phyloP scores from a whole-genome alignment of 768 basidiomycete species.

The Collybia nuda region DNA sequence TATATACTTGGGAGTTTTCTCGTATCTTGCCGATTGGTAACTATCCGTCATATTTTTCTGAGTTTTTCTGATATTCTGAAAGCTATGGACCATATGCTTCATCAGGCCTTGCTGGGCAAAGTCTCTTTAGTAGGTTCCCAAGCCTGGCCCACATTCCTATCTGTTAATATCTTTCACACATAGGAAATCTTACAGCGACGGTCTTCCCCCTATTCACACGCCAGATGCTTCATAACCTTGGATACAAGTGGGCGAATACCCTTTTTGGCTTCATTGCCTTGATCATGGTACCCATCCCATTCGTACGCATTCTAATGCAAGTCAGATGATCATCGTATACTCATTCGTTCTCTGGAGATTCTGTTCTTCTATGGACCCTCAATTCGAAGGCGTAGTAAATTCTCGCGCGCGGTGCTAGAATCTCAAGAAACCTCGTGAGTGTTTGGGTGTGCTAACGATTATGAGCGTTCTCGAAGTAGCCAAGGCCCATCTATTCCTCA shows the following conservation, averaged over 20 bases:
- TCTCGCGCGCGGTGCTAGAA: constrained; percentile 34
- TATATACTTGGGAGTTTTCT: constrained; percentile 59
- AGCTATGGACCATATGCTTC: constrained; percentile 65
- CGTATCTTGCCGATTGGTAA: constrained; percentile 66
- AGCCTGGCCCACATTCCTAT: neutral
- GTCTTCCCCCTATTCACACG: constrained; percentile 65
- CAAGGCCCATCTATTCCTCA: neutral
- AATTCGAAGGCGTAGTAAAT: constrained; percentile 38
- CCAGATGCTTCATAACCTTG: constrained; percentile 55
- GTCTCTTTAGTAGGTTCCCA: constrained; percentile 25
- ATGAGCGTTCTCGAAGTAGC: too few relatives aligned
- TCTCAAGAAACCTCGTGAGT: neutral
- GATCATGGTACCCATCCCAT: constrained; percentile 60
- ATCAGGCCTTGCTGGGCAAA: constrained; percentile 68
- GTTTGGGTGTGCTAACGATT: neutral
- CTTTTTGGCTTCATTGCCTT: constrained; percentile 53
- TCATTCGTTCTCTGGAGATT: constrained; percentile 20
- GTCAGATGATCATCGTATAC: neutral
- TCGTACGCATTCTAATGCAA: constrained; percentile 32
- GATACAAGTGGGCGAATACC: constrained; percentile 61
- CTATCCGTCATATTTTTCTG: constrained; percentile 13
- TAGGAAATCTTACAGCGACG: constrained; percentile 50
- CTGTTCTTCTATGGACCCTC: constrained; percentile 42
- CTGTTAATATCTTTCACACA: neutral
- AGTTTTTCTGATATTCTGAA: neutral